phyloP scores from a whole-genome alignment of 139 green algal species.

The Spirogloea muscicola region DNA sequence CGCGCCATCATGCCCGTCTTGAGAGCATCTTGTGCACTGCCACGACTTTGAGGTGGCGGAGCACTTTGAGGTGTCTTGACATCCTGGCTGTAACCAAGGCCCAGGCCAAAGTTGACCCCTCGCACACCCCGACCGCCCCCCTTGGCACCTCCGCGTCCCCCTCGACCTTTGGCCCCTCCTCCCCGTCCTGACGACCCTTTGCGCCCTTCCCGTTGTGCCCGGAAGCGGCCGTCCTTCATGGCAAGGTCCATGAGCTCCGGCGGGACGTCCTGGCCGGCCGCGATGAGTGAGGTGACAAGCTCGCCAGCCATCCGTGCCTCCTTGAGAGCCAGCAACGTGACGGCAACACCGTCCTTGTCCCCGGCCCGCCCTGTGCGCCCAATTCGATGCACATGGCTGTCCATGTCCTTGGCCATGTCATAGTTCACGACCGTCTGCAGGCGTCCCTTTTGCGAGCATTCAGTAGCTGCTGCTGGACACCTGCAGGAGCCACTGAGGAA shows the following conservation, averaged over 20 bases:
- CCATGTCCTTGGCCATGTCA: slow-evolving; percentile 72
- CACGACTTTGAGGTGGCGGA: background rate
- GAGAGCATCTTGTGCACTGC: background rate
- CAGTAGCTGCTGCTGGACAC: too few species aligned
- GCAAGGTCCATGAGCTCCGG: slow-evolving; percentile 37
- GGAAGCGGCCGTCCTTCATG: slow-evolving; percentile 28
- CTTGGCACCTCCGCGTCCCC: background rate
- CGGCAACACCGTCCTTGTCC: slow-evolving; percentile 82
- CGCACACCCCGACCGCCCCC: background rate
- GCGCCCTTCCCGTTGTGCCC: background rate
- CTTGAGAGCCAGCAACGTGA: slow-evolving; percentile 70
- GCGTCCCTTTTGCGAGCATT: too few species aligned
- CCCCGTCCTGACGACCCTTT: background rate
- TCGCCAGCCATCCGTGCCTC: slow-evolving; percentile 63
- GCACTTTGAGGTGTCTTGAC: background rate
- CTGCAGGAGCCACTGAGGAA: too few species aligned
- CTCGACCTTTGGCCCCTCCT: background rate
- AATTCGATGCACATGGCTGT: slow-evolving; percentile 88
- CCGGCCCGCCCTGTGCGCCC: slow-evolving; percentile 90
- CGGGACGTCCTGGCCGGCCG: slow-evolving; percentile 74
- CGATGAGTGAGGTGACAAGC: slow-evolving; percentile 66
- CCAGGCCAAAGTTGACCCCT: slow-evolving; percentile 23
- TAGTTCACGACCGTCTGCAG: slow-evolving; percentile 84
- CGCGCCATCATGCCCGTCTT: slow-evolving; percentile 27
- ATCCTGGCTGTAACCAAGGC: slow-evolving; percentile 13